Evolutionary conservation across 2,329 filamentous ascomycete genomes (phyloP).

Genomic region (Anisogramma anomala): DNA sequence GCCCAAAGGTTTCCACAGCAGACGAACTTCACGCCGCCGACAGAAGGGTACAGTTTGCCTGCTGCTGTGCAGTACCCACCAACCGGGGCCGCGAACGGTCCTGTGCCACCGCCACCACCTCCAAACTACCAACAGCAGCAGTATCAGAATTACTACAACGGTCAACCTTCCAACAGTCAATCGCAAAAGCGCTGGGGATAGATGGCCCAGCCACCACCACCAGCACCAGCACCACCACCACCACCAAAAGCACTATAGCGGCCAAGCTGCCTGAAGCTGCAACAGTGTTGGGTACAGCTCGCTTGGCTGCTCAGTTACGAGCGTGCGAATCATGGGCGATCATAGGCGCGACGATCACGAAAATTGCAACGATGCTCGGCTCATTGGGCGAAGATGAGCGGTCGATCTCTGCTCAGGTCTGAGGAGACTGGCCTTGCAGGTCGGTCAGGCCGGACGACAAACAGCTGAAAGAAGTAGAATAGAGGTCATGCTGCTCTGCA

Average conservation of each 20-base stretch:
- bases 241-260: too few relatives aligned
- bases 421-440: background rate
- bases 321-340: background rate
- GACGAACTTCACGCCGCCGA: constrained; percentile 9
- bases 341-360: background rate
- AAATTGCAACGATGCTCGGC: background rate
- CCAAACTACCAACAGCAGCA: constrained; percentile 3
- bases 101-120: constrained; percentile 6
- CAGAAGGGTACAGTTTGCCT: constrained; percentile 12
- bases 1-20: constrained; percentile 9
- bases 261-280: too few relatives aligned
- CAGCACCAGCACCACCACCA: too few relatives aligned
- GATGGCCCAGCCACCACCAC: constrained; percentile 1
- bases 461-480: too few relatives aligned
- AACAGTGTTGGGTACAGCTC: background rate
- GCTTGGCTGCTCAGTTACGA: constrained; percentile 1
- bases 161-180: constrained; percentile 11
- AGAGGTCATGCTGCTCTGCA: background rate
- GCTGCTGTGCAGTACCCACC: constrained; percentile 9
- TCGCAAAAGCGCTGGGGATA: constrained; percentile 13
- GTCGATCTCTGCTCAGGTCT: background rate
- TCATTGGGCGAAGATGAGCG: background rate
- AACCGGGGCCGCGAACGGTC: constrained; percentile 5
- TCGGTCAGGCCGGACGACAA: too few relatives aligned
- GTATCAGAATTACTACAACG: constrained; percentile 13